Conservation (phyloP, 768 basidiomycete genomes). For the Postia placenta region DNA sequence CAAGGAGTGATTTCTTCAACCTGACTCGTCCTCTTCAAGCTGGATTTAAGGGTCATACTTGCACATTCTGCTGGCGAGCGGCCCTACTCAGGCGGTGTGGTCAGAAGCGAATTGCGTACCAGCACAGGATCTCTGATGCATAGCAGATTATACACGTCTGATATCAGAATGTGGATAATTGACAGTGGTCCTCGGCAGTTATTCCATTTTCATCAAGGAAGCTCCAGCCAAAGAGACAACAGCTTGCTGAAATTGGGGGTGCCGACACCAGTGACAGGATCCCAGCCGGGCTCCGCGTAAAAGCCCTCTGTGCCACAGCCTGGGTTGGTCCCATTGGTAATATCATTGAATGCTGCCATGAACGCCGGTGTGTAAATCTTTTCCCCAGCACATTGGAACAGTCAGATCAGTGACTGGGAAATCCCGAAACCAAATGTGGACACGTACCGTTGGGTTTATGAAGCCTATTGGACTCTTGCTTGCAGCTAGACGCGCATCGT, state of each 20-base stretch:
- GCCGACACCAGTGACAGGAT: constrained; percentile 27
- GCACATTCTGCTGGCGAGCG: no score
- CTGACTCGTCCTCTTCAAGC: no score
- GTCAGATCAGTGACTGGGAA: neutral
- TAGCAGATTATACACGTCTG: no score
- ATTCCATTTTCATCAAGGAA: constrained; percentile 1
- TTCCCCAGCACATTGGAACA: neutral
- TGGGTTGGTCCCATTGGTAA: constrained; percentile 26
- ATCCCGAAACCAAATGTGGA: no score
- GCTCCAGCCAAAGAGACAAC: neutral
- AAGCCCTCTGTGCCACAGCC: constrained; percentile 29
- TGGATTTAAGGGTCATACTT: no score
- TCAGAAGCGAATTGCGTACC: no score
- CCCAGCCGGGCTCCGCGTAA: constrained; percentile 24
- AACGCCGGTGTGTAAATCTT: constrained; percentile 12
- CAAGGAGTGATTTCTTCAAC: no score
- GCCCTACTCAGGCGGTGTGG: no score
- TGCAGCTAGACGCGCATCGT: constrained; percentile 25
- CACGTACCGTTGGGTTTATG: constrained; percentile 26
- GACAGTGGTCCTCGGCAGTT: no score
- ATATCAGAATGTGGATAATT: no score
- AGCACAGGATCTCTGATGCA: no score
- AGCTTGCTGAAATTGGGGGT: constrained; percentile 15
- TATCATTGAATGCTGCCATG: constrained; percentile 23
- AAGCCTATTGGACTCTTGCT: constrained; percentile 26